phyloP scores from a whole-genome alignment of 2,329 filamentous ascomycete genomes.

The Ophiostoma montium region DNA sequence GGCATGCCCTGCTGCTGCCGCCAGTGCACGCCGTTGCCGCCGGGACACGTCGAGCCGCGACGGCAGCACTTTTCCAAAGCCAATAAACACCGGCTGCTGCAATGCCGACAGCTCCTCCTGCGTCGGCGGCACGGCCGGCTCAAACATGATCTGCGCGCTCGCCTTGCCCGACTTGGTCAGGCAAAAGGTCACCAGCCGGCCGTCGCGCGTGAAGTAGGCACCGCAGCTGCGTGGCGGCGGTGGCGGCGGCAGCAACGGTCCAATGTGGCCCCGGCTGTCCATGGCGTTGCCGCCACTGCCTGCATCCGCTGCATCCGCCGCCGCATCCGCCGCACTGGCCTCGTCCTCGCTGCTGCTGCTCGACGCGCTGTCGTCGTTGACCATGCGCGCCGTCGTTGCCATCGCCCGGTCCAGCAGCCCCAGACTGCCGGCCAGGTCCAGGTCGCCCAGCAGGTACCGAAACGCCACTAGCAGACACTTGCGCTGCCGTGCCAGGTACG shows the following conservation, averaged over 20 bases:
- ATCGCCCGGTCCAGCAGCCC: constrained; percentile 41
- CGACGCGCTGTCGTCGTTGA: constrained; percentile 46
- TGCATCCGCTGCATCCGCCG: too few relatives aligned
- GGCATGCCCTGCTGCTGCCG: constrained; percentile 26
- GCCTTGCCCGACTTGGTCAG: constrained; percentile 52
- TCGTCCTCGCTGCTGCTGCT: constrained; percentile 32
- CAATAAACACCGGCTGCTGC: constrained; percentile 13
- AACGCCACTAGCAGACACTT: constrained; percentile 50
- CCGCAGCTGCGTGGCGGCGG: constrained; percentile 45
- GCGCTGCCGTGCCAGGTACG: constrained; percentile 41
- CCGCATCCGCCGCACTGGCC: constrained; percentile 51
- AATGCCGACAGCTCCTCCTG: constrained; percentile 10
- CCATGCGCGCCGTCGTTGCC: constrained; percentile 27
- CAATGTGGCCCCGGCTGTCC: neutral
- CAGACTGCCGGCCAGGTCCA: constrained; percentile 45
- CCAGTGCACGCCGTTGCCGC: constrained; percentile 32
- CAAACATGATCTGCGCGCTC: constrained; percentile 31
- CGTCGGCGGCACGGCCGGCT: constrained; percentile 25
- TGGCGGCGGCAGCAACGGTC: constrained; percentile 27
- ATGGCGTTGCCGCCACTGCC: neutral
- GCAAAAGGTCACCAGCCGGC: constrained; percentile 53
- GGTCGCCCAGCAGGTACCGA: constrained; percentile 48
- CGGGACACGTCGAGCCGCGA: constrained; percentile 18
- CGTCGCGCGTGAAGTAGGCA: constrained; percentile 46
- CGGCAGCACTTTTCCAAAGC: constrained; percentile 13